Base-by-base conservation (phyloP, 768 basidiomycete genomes). In the Cubamyces lactineus region DNA sequence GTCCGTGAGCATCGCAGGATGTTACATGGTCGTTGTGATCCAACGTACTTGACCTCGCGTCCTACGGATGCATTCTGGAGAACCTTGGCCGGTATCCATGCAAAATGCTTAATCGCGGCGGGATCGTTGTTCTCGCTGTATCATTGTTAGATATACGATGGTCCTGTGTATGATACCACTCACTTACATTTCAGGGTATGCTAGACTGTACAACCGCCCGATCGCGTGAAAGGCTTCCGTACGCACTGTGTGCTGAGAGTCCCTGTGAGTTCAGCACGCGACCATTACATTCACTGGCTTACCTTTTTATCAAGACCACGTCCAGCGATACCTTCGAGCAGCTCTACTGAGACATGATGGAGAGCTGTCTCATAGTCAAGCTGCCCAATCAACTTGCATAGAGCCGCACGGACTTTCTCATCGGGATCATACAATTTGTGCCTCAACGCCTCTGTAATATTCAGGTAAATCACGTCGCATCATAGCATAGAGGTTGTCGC, bases 331-430 rank as follows among this genome's bases (percentile, higher is more conserved):
- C 76, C 77, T 15, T 81, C 79, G 48, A 98, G 76, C 52, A 88
- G 86, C 0, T 72, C 70, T 61, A 81, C 80, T 9, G 85, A 83
- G 28, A 96, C 86, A 68, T 93, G 87, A 71, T 96, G 95, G 34
- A 94, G 72, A 0, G 87, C 90, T 0, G 89, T 90, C 74, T 99
- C 97, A 70, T 94, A 98, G 72, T 98, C 96, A 12, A 98, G 76
- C 57, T 87, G 83, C 1, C 87, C 86, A 66, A 94, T 93, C 12
- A 92, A 75, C 69, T 83, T 87, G 79, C 94, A 96, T 0, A 87
- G 86, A 0, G 93, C 88, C 6, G 90, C 85, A 28, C 97, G 86
- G 43, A 99, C 88, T 69, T 87, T 92, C 61, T 98, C 97, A 65
- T 98, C 97, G 0, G 92, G 88, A 73, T 99, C 97, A 0, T 83